These are phyloP conservation scores for Plasmodiophora brassicae DNA, from an alignment of 208 protist species.

Conservation along the genomic window DNA sequence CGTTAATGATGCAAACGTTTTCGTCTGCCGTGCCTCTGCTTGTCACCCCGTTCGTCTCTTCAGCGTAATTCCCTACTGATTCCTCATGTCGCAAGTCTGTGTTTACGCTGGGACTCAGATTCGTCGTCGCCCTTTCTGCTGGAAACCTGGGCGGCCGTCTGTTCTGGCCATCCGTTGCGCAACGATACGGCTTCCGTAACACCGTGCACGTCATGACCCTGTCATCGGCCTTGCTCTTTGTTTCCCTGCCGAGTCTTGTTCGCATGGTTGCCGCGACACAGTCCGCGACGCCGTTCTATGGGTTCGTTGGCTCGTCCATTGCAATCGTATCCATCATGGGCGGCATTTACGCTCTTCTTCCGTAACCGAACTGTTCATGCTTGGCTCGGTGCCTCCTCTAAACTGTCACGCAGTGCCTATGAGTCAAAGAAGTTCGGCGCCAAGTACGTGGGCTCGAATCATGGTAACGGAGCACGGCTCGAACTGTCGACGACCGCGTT, in stretches of 20 bases:
- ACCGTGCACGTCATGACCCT: not conserved
- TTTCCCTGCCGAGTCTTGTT: not conserved
- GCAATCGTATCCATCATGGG: slow-evolving; percentile 22
- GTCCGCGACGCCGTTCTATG: not conserved
- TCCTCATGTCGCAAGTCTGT: not conserved
- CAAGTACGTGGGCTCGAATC: slow-evolving; percentile 41
- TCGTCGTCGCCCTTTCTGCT: slow-evolving; percentile 4
- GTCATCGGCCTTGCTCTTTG: not conserved
- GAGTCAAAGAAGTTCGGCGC: slow-evolving; percentile 29
- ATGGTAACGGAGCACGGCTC: slow-evolving; percentile 15
- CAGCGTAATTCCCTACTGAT: not conserved
- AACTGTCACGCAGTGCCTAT: slow-evolving; percentile 43
- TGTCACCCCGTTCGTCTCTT: not conserved
- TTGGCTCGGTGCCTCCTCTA: slow-evolving; percentile 8
- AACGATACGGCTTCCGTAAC: not conserved
- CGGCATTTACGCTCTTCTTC: not conserved
- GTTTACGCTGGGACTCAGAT: not conserved
- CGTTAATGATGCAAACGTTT: slow-evolving; percentile 30
- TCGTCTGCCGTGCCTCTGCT: not conserved
- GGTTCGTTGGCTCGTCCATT: not conserved
- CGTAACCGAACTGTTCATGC: too few species aligned
- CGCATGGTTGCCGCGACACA: not conserved
- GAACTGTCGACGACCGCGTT: not conserved
- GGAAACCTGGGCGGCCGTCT: slow-evolving; percentile 28
- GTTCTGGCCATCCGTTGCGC: not conserved